phyloP scores from a whole-genome alignment of 352 stramenopile genomes.

The Globisporangium perplexum region DNA sequence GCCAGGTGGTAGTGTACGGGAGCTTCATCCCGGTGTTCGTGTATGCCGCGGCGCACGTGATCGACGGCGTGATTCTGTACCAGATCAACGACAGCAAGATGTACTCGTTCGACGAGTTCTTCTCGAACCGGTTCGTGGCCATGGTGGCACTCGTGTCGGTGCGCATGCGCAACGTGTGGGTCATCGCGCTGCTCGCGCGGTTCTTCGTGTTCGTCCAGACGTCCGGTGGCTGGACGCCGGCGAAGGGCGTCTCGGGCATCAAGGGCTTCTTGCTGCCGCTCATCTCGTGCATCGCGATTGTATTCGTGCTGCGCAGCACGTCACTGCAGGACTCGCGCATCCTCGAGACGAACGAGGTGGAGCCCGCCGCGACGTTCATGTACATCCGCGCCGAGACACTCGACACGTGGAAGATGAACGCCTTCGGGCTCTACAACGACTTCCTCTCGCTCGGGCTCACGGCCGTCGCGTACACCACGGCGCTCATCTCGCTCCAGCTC shows the following conservation, averaged over 20 bases:
- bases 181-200: slow-evolving; percentile 35
- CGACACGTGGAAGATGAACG: slow-evolving; percentile 56
- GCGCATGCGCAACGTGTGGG: slow-evolving; percentile 46
- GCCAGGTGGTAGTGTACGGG: slow-evolving; percentile 44
- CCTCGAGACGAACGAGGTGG: slow-evolving; percentile 47
- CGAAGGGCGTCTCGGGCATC: slow-evolving; percentile 32
- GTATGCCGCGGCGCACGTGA: slow-evolving; percentile 41
- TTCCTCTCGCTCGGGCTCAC: slow-evolving; percentile 36
- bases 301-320: slow-evolving; percentile 16
- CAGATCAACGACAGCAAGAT: slow-evolving; percentile 38
- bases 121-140: slow-evolving; percentile 26
- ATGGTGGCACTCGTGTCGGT: slow-evolving; percentile 34
- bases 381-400: slow-evolving; percentile 43
- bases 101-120: slow-evolving; percentile 20
- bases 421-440: slow-evolving; percentile 46
- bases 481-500: slow-evolving; percentile 21
- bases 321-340: slow-evolving; percentile 33
- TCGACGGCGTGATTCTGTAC: slow-evolving; percentile 47
- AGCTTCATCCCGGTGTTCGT: slow-evolving; percentile 42
- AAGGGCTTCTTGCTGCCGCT: slow-evolving; percentile 33
- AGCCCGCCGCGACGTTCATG: slow-evolving; percentile 49
- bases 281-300: slow-evolving; percentile 19
- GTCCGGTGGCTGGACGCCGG: slow-evolving; percentile 42
- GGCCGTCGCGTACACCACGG: slow-evolving; percentile 27
- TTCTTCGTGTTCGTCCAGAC: slow-evolving; percentile 42